phyloP scores from a whole-genome alignment of 192 early-diverging fungal genomes.

The Coemansia sp. region DNA sequence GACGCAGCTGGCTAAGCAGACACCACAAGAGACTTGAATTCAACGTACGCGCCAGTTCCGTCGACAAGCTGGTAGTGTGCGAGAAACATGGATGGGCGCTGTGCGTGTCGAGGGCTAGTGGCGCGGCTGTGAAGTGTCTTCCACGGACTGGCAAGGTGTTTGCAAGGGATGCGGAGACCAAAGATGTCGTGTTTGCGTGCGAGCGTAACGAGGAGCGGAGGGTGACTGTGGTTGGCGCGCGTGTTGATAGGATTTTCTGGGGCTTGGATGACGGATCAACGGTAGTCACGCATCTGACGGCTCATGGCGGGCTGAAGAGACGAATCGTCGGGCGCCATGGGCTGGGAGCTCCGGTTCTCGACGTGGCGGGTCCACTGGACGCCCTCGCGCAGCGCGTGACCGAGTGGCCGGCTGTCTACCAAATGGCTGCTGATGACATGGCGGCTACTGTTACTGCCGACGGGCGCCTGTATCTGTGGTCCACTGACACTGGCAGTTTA shows the following conservation, averaged over 20 bases:
- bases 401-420: constrained; percentile 17
- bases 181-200: constrained; percentile 23
- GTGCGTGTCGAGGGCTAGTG: constrained; percentile 18
- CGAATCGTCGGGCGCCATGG: not conserved
- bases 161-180: constrained; percentile 29
- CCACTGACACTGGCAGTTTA: constrained; percentile 9
- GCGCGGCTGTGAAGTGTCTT: constrained; percentile 11
- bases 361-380: constrained; percentile 27
- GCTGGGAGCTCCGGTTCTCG: constrained; percentile 16
- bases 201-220: not conserved
- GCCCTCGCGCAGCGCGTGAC: constrained; percentile 23
- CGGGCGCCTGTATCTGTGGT: constrained; percentile 43
- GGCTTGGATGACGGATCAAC: constrained; percentile 27
- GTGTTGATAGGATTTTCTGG: constrained; percentile 35
- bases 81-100: constrained; percentile 41
- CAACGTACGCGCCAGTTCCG: constrained; percentile 17
- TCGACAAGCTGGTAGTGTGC: constrained; percentile 30
- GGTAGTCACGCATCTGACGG: constrained; percentile 22
- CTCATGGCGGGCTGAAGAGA: constrained; percentile 7
- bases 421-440: not conserved
- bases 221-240: constrained; percentile 20
- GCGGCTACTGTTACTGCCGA: constrained; percentile 25
- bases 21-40: constrained; percentile 19
- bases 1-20: constrained; percentile 15
- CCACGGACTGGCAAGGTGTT: constrained; percentile 26